These are phyloP conservation scores for Musa itinerans DNA, from an alignment of 176 grass and related monocot genomes.

Conservation along the genomic window DNA sequence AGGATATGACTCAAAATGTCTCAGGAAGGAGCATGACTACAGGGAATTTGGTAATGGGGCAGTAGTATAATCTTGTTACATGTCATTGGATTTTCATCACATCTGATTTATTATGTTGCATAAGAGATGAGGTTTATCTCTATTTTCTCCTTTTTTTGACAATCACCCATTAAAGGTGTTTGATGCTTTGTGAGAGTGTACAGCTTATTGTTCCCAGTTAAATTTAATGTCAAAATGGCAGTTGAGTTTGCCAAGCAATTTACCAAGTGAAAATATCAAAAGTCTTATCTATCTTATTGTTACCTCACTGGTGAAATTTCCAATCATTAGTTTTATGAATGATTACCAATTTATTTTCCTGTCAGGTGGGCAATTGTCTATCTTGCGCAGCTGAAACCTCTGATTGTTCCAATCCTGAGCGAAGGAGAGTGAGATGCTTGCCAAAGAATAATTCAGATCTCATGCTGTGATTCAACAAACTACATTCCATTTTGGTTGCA, in stretches of 20 bases:
- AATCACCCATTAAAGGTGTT: background rate
- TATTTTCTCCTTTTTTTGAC: background rate
- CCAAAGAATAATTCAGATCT: background rate
- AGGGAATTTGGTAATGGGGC: too few relatives aligned
- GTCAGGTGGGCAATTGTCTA: constrained; percentile 94
- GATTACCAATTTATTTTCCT: constrained; percentile 5
- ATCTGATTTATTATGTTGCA: background rate
- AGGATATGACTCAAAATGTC: too few relatives aligned
- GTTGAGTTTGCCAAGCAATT: background rate
- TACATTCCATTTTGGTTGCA: background rate
- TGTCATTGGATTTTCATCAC: background rate
- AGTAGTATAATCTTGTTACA: background rate
- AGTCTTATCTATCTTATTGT: background rate
- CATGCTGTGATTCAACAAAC: background rate
- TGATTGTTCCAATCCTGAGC: constrained; percentile 90
- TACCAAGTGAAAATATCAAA: background rate
- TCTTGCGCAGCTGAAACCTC: constrained; percentile 84
- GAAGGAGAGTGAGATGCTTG: constrained; percentile 49
- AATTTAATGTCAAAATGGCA: background rate
- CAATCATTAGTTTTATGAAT: background rate
- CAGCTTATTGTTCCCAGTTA: background rate
- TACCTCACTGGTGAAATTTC: background rate
- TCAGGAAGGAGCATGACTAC: background rate
- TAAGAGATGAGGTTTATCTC: background rate
- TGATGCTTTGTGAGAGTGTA: too few relatives aligned